Base-by-base conservation (phyloP, 192 early-diverging fungal genomes). In the Spizellomyces sp. region DNA sequence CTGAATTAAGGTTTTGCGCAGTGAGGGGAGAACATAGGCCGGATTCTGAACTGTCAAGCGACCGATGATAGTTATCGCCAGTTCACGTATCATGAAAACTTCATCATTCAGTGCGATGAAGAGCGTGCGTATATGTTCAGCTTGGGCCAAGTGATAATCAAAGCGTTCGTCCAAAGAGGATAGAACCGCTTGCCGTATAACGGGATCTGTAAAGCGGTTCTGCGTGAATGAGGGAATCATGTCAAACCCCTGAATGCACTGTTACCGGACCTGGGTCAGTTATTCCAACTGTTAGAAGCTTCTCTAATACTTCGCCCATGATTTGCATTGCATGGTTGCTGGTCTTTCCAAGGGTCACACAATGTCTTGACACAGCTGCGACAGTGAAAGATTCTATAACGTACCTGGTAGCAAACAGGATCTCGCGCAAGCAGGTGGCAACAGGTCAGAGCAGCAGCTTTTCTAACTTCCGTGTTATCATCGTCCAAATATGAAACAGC, bases 51-150 rank as follows among this genome's bases (percentile, higher is more conserved):
- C 77, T 4, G 91, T 88, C 15, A 98, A 79, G 17, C 95, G 84
- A 7, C 96, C 96, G 63, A 98, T 93, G 50, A 96, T 91, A 0
- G 84, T 69, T 45, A 98, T 90, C 1, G 93, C 90, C 6, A 88
- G 84, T 64, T 95, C 89, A 9, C 93, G 86, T 55, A 96, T 92
- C 6, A 88, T 86, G 81, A 97, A 96, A 0, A 90, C 83, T 74
- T 96, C 95, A 71, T 98, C 96, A 62, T 96, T 96, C 62, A 95
- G 67, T 0, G 95, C 91, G 58, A 98, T 84, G 67, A 95, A 93
- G 21, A 97, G 57, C 5, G 91, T 86, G 21, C 91, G 90, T 50
- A 98, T 90, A 76, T 96, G 94, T 62, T 97, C 93, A 0, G 93
- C 91, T 69, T 96, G 94, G 6, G 95, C 87, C 22, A 98, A 73